phyloP scores from a whole-genome alignment of 192 early-diverging fungal species.

The Coemansia erecta region DNA sequence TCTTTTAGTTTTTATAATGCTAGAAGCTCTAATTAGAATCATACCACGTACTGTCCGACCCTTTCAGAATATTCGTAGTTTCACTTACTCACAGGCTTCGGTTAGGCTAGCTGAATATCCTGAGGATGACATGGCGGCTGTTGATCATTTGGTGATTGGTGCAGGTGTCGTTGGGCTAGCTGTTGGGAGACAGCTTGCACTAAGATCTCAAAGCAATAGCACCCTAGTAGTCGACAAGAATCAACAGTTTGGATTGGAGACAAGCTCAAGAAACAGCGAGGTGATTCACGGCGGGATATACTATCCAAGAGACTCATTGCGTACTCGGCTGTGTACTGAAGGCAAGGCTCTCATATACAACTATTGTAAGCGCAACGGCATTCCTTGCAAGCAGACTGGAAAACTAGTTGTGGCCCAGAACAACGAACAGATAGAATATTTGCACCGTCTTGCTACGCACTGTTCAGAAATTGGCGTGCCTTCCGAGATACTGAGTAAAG shows the following conservation, averaged over 20 bases:
- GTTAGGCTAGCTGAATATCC: conserved; percentile 8
- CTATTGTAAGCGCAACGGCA: conserved; percentile 51
- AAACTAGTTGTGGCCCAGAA: conserved; percentile 80
- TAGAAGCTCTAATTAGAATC: too few species aligned
- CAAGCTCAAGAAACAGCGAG: conserved; percentile 83
- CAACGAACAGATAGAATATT: conserved; percentile 53
- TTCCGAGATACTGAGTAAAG: conserved; percentile 50
- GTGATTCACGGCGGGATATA: conserved; percentile 89
- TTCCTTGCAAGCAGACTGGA: conserved; percentile 59
- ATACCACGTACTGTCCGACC: background rate
- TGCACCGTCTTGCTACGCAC: conserved; percentile 58
- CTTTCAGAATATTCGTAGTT: background rate
- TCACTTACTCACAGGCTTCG: background rate
- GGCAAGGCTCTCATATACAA: conserved; percentile 72
- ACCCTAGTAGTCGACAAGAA: conserved; percentile 72
- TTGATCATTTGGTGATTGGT: conserved; percentile 76
- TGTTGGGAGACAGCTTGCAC: conserved; percentile 62
- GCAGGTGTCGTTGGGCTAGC: conserved; percentile 82
- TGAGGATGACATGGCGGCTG: conserved; percentile 29
- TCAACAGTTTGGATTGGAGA: conserved; percentile 62
- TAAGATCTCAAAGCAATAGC: conserved; percentile 21
- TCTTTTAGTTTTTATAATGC: too few species aligned
- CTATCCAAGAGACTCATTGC: conserved; percentile 72
- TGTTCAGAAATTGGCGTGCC: conserved; percentile 56
- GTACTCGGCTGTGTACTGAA: conserved; percentile 72